Conservation (phyloP, 73 alveolate species). For the Stentor coeruleus region DNA sequence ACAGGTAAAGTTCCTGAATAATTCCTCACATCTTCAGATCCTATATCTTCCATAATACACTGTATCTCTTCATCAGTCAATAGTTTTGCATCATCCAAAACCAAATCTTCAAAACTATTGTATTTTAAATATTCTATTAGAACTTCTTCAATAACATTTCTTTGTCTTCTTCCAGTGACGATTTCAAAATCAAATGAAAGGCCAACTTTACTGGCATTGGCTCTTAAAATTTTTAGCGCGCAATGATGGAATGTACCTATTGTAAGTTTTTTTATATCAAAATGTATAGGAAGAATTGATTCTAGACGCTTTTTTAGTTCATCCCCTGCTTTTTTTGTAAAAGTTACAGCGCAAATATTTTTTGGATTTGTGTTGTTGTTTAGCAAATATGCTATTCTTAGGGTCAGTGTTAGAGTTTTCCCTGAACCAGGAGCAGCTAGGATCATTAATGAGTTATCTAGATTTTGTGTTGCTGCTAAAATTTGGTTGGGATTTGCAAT, state of each 20-base stretch:
- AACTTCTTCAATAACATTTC: slow-evolving; percentile 28
- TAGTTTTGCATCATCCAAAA: background rate
- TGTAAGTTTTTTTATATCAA: slow-evolving; percentile 26
- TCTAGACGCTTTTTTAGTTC: slow-evolving; percentile 59
- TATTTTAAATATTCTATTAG: slow-evolving; percentile 26
- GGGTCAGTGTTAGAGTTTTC: slow-evolving; percentile 61
- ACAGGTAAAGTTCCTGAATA: background rate
- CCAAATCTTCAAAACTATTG: background rate
- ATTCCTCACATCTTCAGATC: background rate
- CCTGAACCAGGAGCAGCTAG: slow-evolving; percentile 81
- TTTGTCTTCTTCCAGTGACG: slow-evolving; percentile 36
- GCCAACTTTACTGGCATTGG: slow-evolving; percentile 33
- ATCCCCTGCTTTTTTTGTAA: slow-evolving; percentile 75
- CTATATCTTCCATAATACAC: background rate
- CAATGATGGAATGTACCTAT: slow-evolving; percentile 74
- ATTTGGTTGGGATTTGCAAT: slow-evolving; percentile 48
- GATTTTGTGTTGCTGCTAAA: slow-evolving; percentile 38
- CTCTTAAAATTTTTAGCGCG: slow-evolving; percentile 47
- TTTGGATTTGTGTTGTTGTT: slow-evolving; percentile 24
- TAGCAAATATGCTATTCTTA: slow-evolving; percentile 51
- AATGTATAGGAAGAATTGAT: slow-evolving; percentile 31
- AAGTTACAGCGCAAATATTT: slow-evolving; percentile 62
- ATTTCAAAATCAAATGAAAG: slow-evolving; percentile 33
- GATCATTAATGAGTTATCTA: slow-evolving; percentile 44
- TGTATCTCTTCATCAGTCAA: slow-evolving; percentile 28